Conservation (phyloP, 2,329 filamentous ascomycete species). For the Cordyceps farinosa region DNA sequence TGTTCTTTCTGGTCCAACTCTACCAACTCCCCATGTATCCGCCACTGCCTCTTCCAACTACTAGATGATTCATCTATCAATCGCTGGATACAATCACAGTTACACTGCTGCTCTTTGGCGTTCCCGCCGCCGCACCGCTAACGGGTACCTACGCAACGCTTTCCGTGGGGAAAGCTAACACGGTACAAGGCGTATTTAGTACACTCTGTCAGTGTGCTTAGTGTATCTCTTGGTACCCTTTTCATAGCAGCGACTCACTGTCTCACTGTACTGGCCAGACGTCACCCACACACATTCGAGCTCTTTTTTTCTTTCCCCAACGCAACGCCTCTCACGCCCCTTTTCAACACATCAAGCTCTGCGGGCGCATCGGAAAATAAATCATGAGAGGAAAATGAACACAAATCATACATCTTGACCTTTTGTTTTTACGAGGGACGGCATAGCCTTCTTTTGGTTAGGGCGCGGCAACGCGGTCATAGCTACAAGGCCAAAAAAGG, state of each 20-base stretch:
- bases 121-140: not conserved
- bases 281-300: slow-evolving; percentile 1
- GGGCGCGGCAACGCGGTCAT: not conserved
- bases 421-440: not conserved
- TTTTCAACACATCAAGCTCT: not conserved
- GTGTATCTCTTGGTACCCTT: not conserved
- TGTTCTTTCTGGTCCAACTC: not conserved
- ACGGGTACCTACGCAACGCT: not conserved
- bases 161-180: slow-evolving; percentile 3
- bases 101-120: not conserved
- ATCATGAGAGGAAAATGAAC: not conserved
- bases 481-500: not conserved
- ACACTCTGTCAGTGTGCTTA: not conserved
- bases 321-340: not conserved
- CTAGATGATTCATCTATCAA: not conserved
- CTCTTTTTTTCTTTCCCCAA: slow-evolving; percentile 9
- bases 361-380: not conserved
- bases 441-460: not conserved
- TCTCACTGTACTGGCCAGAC: not conserved
- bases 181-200: not conserved
- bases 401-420: not conserved
- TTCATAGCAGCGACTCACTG: not conserved
- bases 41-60: not conserved
- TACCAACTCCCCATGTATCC: not conserved
- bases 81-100: not conserved